These are phyloP conservation scores for Paraconiothyrium brasiliense DNA, from an alignment of 2,329 filamentous ascomycete species.

Conservation along the genomic window DNA sequence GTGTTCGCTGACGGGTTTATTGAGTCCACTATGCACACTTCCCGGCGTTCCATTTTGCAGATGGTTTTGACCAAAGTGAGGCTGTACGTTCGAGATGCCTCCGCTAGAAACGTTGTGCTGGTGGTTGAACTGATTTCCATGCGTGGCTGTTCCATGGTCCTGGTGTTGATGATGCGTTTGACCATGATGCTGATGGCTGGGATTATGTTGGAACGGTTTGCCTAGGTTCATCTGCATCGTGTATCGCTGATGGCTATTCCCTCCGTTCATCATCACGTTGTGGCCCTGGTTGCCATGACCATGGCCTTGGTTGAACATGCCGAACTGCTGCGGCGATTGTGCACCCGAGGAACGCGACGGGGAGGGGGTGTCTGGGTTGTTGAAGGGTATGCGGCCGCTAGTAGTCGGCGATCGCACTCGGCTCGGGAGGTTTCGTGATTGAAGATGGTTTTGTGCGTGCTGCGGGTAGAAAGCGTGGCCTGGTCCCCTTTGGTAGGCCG, in stretches of 20 bases:
- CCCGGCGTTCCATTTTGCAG: slow-evolving; percentile 68
- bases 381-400: slow-evolving; percentile 55
- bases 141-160: slow-evolving; percentile 60
- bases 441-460: slow-evolving; percentile 59
- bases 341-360: slow-evolving; percentile 66
- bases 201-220: slow-evolving; percentile 72
- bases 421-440: slow-evolving; percentile 56
- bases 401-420: slow-evolving; percentile 58
- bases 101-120: slow-evolving; percentile 68
- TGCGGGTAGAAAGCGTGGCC: slow-evolving; percentile 68
- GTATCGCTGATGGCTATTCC: slow-evolving; percentile 66
- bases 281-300: slow-evolving; percentile 71
- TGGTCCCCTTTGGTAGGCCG: slow-evolving; percentile 70
- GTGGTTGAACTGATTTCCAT: slow-evolving; percentile 68
- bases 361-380: slow-evolving; percentile 62
- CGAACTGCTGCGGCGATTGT: slow-evolving; percentile 60
- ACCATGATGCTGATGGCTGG: slow-evolving; percentile 59
- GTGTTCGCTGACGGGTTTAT: slow-evolving; percentile 72
- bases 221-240: slow-evolving; percentile 68
- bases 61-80: slow-evolving; percentile 68
- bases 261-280: slow-evolving; percentile 79
- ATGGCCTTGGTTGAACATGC: slow-evolving; percentile 76
- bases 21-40: slow-evolving; percentile 64
- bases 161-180: slow-evolving; percentile 70
- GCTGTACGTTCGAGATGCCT: slow-evolving; percentile 71